Evolutionary conservation across 352 stramenopile species (phyloP), one percentile per base, ranked within the genome.

Genomic region (Phytophthora sansomeana): DNA sequence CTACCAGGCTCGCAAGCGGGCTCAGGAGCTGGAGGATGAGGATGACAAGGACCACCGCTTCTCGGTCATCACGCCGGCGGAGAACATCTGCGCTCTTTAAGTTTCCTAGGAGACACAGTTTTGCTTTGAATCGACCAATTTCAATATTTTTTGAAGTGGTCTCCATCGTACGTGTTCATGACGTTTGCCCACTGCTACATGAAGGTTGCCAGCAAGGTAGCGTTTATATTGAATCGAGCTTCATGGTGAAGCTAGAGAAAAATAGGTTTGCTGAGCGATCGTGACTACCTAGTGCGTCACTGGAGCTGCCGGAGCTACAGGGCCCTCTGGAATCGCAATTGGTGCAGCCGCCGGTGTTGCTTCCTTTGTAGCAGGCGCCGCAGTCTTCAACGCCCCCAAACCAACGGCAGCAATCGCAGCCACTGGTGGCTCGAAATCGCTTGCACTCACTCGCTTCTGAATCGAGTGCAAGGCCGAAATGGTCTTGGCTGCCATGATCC

Each of bases 401-500:
- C 53, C 58, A 26, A 65, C 61, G 5, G 48, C 38, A 47, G 62
- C 53, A 24, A 67, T 64, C 2, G 51, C 60, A 24, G 19, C 65
- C 9, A 28, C 26, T 0, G 69, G 62, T 39, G 81, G 68, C 9
- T 71, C 74, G 28, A 88, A 63, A 35, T 81, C 75, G 21, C 65
- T 69, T 13, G 74, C 53, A 48, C 58, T 79, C 46, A 74, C 60
- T 41, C 67, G 80, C 47, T 90, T 86, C 58, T 89, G 86, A 66
- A 80, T 57, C 21, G 64, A 50, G 57, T 77, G 36, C 46, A 85
- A 63, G 6, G 69, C 76, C 21, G 77, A 78, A 67, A 91, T 89
- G 16, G 85, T 83, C 62, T 94, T 94, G 47, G 83, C 85, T 1
- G 76, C 77, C 87, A 96, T 93, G 71, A 95, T 91, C 11, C 83